phyloP scores from a whole-genome alignment of 2,329 filamentous ascomycete genomes.

The Sarocladiaceae sp. region DNA sequence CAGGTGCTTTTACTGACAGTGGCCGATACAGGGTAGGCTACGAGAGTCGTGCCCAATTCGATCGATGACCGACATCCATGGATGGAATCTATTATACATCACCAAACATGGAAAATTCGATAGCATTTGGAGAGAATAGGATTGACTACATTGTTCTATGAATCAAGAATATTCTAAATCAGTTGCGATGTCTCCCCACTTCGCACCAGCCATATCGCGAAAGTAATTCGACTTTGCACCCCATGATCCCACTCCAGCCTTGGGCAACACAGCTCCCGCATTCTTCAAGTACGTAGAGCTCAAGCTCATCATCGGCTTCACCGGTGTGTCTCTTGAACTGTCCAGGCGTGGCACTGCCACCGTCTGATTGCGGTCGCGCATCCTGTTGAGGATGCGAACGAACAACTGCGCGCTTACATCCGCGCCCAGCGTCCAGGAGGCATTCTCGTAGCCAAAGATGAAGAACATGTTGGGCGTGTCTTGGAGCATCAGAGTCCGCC shows the following conservation, averaged over 20 bases:
- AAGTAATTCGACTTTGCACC: slow-evolving; percentile 24
- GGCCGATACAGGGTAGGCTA: no score
- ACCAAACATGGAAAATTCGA: no score
- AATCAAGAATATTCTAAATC: slow-evolving; percentile 14
- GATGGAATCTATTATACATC: no score
- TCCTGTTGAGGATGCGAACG: slow-evolving; percentile 42
- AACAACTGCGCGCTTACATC: slow-evolving; percentile 46
- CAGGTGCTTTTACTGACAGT: no score
- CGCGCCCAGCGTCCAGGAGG: slow-evolving; percentile 56
- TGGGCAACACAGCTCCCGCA: slow-evolving; percentile 35
- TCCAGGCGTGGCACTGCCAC: slow-evolving; percentile 37
- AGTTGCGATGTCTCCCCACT: slow-evolving; percentile 21
- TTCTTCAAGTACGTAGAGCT: slow-evolving; percentile 45
- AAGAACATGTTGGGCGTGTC: slow-evolving; percentile 55
- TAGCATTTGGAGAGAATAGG: no score
- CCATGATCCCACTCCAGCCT: slow-evolving; percentile 32
- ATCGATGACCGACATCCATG: no score
- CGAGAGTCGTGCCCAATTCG: no score
- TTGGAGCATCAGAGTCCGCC: slow-evolving; percentile 56
- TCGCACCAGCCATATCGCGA: slow-evolving; percentile 21
- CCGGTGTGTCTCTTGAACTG: slow-evolving; percentile 27
- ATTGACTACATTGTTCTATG: background rate
- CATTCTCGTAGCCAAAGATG: slow-evolving; percentile 54
- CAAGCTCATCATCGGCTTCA: slow-evolving; percentile 34
- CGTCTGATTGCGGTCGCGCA: slow-evolving; percentile 35